These are phyloP conservation scores for Neofusicoccum parvum DNA, from an alignment of 2,329 filamentous ascomycete species.

Conservation along the genomic window DNA sequence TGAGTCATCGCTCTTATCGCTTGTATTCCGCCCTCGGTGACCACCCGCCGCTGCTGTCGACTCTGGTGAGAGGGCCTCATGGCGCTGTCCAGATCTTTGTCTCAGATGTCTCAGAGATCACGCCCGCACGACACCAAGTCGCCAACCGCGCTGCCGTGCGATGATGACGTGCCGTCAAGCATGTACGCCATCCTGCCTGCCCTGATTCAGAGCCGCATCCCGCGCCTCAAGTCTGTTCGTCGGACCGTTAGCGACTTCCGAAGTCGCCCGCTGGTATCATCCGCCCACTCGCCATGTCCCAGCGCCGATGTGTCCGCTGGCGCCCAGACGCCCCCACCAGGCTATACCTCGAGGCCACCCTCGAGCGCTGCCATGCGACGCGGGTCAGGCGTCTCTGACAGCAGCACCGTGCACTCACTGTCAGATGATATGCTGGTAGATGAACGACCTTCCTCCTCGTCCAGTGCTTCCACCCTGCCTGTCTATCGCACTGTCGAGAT, in stretches of 20 bases:
- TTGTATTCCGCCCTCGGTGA: no score
- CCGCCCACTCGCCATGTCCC: slow-evolving; percentile 14
- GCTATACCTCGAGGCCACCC: slow-evolving; percentile 35
- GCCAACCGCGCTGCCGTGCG: not conserved
- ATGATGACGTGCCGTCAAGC: slow-evolving; percentile 41
- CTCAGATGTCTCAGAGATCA: slow-evolving; percentile 4
- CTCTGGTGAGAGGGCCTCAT: not conserved
- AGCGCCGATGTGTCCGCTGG: slow-evolving; percentile 17
- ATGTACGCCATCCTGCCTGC: slow-evolving; percentile 58
- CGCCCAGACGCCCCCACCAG: slow-evolving; percentile 41
- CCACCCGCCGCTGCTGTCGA: not conserved
- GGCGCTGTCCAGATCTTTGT: not conserved
- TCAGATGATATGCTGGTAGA: slow-evolving; percentile 17
- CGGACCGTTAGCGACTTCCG: slow-evolving; percentile 35
- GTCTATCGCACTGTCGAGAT: slow-evolving; percentile 31
- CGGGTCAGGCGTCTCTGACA: slow-evolving; percentile 27
- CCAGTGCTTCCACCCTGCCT: slow-evolving; percentile 28
- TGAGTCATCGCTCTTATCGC: not conserved
- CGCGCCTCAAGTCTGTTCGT: slow-evolving; percentile 53
- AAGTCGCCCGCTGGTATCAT: slow-evolving; percentile 22
- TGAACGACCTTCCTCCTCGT: slow-evolving; percentile 22
- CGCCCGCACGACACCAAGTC: not conserved
- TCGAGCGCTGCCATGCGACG: slow-evolving; percentile 26
- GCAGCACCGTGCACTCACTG: slow-evolving; percentile 9
- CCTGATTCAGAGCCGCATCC: slow-evolving; percentile 55